Conservation (phyloP, 805 yeast genomes). For the Jamesozyma rosinii region DNA sequence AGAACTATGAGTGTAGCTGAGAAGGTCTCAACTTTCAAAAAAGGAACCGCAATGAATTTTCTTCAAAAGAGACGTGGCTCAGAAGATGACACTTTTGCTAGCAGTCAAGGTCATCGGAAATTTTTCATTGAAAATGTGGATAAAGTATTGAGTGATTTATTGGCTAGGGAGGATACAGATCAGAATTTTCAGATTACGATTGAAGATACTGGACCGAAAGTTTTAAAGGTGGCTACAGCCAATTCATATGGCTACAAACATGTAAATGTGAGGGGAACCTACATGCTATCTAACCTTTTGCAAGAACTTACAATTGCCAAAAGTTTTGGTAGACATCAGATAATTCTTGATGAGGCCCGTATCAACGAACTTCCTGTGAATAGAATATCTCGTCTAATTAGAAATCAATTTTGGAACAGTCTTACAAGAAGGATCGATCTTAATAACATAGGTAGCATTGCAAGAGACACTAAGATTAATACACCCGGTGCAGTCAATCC, state of each 20-base stretch:
- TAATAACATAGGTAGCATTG: conserved; percentile 54
- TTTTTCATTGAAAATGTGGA: conserved; percentile 71
- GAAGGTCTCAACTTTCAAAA: conserved; percentile 18
- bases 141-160: conserved; percentile 54
- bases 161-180: conserved; percentile 77
- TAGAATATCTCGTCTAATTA: conserved; percentile 61
- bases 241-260: conserved; percentile 72
- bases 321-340: conserved; percentile 63
- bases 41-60: conserved; percentile 9
- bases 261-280: conserved; percentile 72
- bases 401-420: conserved; percentile 69
- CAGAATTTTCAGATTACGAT: conserved; percentile 72
- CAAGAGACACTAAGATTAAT: conserved; percentile 65
- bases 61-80: conserved; percentile 41
- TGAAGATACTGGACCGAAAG: conserved; percentile 76
- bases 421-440: conserved; percentile 63
- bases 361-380: conserved; percentile 79
- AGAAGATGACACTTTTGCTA: conserved; percentile 38
- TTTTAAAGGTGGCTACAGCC: conserved; percentile 65
- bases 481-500: conserved; percentile 54
- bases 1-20: conserved; percentile 47
- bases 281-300: conserved; percentile 72
- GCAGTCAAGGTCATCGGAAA: conserved; percentile 30
- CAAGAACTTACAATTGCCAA: conserved; percentile 85
- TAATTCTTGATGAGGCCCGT: conserved; percentile 71